Base-by-base conservation (phyloP, 257 asterid species). In the Primulina eburnea region DNA sequence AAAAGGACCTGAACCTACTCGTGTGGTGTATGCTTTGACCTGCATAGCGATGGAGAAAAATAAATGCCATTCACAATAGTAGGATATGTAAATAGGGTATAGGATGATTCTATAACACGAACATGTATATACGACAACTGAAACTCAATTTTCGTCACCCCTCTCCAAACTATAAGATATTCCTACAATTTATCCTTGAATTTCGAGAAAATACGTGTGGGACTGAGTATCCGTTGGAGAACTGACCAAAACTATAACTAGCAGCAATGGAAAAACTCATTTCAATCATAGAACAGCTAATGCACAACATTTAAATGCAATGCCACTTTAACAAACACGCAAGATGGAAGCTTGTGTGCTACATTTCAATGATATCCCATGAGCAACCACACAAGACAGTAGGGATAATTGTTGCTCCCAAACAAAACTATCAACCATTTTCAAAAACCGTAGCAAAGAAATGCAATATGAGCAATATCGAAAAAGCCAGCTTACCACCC, bases 1-100 rank as follows among this genome's bases (percentile, higher is more conserved):
- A 83, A 94, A 91, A 38, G 97, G 99, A 67, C 99, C 97, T 4
- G 97, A 91, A 70, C 99, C 99, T 75, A 94, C 99, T 74, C 99
- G 85, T 6, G 96, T 89, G 24, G 97, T 91, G 83, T 94, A 91
- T 38, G 97, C 97, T 81, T 94, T 91, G 68, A 88, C 99, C 99
- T 91, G 90, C 76, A 84, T 37, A 43, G 69, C 76, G 53, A 67
- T 64, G 8, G 20, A 50, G 58, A 69, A 38, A 57, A 32, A 47
- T 21, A 50, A 72, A 32, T 8, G 30, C 29, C 47, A 35, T 10
- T 32, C 68, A 4, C 64, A 35, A 63, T 14, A 17, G 20, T 62
- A 11, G 7, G 62, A 18, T 10, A 47, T 0, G 37, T 11, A 17
- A 0, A 34, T 5, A 21, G 2, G 33, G 17, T 21, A 12, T 0